A percentile compares a stretch with the other conserved stretches of the same genome.
These are phyloP conservation scores for Glycine tomentella DNA, from an alignment of 306 rosid genomes.

Conservation along the genomic window DNA sequence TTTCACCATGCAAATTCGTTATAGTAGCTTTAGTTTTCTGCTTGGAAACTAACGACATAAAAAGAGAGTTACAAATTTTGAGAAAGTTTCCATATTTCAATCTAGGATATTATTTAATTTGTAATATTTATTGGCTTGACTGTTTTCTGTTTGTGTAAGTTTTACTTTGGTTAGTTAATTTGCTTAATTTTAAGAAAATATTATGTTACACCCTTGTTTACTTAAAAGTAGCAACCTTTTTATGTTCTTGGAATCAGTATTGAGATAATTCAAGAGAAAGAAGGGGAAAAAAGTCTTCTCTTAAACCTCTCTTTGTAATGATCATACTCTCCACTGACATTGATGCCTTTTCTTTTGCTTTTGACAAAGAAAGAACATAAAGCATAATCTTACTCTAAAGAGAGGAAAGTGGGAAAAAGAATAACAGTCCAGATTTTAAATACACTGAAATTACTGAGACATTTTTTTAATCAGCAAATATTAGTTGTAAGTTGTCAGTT, in stretches of 20 bases:
- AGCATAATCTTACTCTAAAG: background rate
- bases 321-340: background rate
- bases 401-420: background rate
- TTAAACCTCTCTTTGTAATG: background rate
- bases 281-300: conserved; percentile 14
- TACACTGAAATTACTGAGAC: background rate
- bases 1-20: conserved; percentile 1
- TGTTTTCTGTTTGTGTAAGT: background rate
- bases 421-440: background rate
- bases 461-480: no score
- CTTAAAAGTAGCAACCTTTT: background rate
- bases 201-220: conserved; percentile 17
- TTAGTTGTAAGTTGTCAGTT: no score
- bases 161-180: conserved; percentile 21
- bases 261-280: background rate
- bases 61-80: background rate
- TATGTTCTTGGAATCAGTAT: conserved; percentile 25
- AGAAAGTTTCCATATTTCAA: background rate
- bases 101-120: background rate
- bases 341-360: background rate
- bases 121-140: conserved; percentile 18
- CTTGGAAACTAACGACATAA: conserved; percentile 18
- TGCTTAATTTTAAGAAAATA: conserved; percentile 25
- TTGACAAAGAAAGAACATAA: background rate
- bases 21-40: background rate